A percentile compares a stretch with the other conserved stretches of the same genome.
phyloP scores from a whole-genome alignment of 352 stramenopile genomes.

The Phytophthora agathidicida region DNA sequence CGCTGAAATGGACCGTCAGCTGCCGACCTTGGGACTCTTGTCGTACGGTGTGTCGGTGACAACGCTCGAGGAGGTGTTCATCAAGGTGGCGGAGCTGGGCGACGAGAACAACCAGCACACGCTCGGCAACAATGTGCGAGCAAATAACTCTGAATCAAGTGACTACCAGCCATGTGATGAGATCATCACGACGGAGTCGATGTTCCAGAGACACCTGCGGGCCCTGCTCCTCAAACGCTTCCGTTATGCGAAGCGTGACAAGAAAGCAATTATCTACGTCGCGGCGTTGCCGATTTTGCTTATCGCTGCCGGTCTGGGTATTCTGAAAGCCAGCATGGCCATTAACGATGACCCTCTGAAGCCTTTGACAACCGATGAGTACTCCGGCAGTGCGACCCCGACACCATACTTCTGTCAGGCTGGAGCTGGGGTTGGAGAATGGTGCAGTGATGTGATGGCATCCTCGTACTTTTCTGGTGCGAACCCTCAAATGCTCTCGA shows the following conservation, averaged over 20 bases:
- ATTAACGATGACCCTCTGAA: constrained; percentile 42
- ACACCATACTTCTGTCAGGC: constrained; percentile 43
- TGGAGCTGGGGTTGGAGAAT: constrained; percentile 20
- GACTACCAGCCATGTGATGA: constrained; percentile 21
- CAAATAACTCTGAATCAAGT: not conserved
- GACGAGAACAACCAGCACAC: constrained; percentile 49
- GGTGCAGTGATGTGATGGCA: constrained; percentile 42
- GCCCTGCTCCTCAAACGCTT: constrained; percentile 61
- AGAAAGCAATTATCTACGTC: constrained; percentile 51
- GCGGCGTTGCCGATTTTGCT: constrained; percentile 50
- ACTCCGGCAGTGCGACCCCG: constrained; percentile 22
- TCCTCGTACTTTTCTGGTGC: constrained; percentile 31
- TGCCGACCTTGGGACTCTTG: constrained; percentile 39
- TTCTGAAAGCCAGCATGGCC: constrained; percentile 36
- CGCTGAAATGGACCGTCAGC: constrained; percentile 47
- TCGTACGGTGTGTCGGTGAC: constrained; percentile 82
- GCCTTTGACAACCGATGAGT: constrained; percentile 22
- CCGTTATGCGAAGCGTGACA: constrained; percentile 50
- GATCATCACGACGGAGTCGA: constrained; percentile 6
- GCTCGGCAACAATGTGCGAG: constrained; percentile 12
- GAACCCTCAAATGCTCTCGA: constrained; percentile 9
- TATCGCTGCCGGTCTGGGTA: constrained; percentile 46
- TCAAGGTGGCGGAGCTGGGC: constrained; percentile 60
- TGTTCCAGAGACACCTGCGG: constrained; percentile 35
- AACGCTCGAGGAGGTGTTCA: constrained; percentile 77